A percentile compares a stretch with the other conserved stretches of the same genome.
phyloP scores from a whole-genome alignment of 306 rosid genomes.

The Argentina anserina region DNA sequence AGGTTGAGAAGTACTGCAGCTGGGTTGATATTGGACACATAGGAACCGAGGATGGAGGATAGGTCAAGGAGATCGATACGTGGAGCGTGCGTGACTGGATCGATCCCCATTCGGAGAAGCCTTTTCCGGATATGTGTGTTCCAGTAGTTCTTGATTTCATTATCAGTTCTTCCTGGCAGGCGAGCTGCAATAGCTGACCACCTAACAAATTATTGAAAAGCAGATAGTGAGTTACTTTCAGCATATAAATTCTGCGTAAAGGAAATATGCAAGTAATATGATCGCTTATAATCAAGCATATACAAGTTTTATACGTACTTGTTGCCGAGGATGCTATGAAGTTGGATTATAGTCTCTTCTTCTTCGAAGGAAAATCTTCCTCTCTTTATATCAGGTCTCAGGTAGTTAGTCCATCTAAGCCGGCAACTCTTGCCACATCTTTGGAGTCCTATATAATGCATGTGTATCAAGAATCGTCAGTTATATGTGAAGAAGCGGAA shows the following conservation, averaged over 20 bases:
- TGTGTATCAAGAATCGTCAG: neutral
- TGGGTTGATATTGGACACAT: slow-evolving; percentile 33
- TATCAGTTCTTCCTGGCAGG: slow-evolving; percentile 90
- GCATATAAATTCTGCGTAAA: neutral
- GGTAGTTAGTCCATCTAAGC: slow-evolving; percentile 88
- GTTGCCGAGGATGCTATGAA: slow-evolving; percentile 84
- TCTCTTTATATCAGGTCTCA: slow-evolving; percentile 91
- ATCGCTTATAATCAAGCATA: neutral
- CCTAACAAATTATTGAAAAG: slow-evolving; percentile 29
- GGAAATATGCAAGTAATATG: too few species aligned
- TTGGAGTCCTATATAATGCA: slow-evolving; percentile 48
- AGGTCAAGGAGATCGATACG: slow-evolving; percentile 79
- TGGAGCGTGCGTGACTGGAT: slow-evolving; percentile 87
- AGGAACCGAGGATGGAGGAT: slow-evolving; percentile 52
- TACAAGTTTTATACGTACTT: slow-evolving; percentile 42
- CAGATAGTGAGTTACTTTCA: neutral
- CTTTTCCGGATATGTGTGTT: slow-evolving; percentile 84
- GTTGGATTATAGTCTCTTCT: slow-evolving; percentile 86
- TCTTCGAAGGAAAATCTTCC: slow-evolving; percentile 94
- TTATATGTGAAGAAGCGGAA: neutral
- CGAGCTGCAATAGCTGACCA: slow-evolving; percentile 93
- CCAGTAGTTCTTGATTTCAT: slow-evolving; percentile 94
- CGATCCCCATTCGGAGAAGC: slow-evolving; percentile 73
- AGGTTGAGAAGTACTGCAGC: slow-evolving; percentile 48
- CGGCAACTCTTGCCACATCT: slow-evolving; percentile 98